Percentiles rank a stretch among this genome's conserved stretches.
Evolutionary conservation across 371 early-diverging fungal species (phyloP).

Genomic region (Circinella minor): DNA sequence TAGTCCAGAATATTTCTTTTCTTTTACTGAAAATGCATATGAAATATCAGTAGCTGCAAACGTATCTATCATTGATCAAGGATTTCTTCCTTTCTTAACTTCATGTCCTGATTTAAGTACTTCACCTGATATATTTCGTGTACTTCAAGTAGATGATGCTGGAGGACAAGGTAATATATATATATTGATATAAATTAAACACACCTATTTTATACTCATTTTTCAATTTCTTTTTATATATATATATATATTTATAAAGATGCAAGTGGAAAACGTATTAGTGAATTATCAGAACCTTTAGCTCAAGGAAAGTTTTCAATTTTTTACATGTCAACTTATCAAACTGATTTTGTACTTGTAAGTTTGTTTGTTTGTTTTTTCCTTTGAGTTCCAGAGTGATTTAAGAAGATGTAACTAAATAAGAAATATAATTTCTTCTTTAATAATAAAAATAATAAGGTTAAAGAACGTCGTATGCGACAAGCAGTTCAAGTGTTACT

Average conservation of each 20-base stretch:
- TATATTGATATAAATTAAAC: background rate
- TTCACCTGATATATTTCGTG: slow-evolving; percentile 66
- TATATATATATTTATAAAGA: slow-evolving; percentile 36
- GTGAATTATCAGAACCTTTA: slow-evolving; percentile 71
- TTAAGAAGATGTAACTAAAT: too few species aligned
- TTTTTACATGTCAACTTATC: slow-evolving; percentile 76
- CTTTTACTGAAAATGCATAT: slow-evolving; percentile 75
- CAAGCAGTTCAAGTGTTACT: slow-evolving; percentile 63
- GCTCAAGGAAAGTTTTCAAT: slow-evolving; percentile 70
- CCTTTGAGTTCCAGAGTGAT: background rate
- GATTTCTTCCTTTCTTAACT: slow-evolving; percentile 52
- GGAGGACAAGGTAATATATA: slow-evolving; percentile 62
- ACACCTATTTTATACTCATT: too few species aligned
- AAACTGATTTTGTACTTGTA: slow-evolving; percentile 78
- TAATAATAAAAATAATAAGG: slow-evolving; percentile 31
- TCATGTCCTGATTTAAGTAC: slow-evolving; percentile 45
- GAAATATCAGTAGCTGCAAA: slow-evolving; percentile 76
- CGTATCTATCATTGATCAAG: slow-evolving; percentile 55
- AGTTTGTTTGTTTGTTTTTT: slow-evolving; percentile 8
- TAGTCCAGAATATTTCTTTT: slow-evolving; percentile 70
- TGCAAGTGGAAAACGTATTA: slow-evolving; percentile 73
- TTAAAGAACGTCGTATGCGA: slow-evolving; percentile 64
- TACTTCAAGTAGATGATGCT: slow-evolving; percentile 74
- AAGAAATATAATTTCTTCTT: too few species aligned
- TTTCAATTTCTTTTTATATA: background rate